Evolutionary conservation across 2,329 filamentous ascomycete genomes (phyloP), one percentile per base, ranked within the genome.

Genomic region (Cordyceps javanica): DNA sequence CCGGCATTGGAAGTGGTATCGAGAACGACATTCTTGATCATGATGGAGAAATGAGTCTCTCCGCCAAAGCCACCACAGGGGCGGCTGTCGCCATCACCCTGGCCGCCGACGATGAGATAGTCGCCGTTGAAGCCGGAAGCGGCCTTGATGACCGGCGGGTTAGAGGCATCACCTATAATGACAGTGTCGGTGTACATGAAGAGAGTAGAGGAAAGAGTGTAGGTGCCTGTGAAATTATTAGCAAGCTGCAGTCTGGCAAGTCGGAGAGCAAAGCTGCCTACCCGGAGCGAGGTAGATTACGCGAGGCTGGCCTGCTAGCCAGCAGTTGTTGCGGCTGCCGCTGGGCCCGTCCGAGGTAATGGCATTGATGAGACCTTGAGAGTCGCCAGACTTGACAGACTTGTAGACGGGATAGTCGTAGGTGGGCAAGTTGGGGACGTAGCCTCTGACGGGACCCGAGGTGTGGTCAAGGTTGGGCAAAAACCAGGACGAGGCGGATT

Each of bases 101-200:
- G 60, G 21, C 61, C 61, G 46, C 60, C 61, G 2, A 62, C 60
- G 30, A 63, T 51, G 9, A 63, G 60, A 30, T 60, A 59, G 55
- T 63, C 30, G 42, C 91, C 91, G 6, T 77, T 63, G 68, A 96
- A 96, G 62, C 76, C 74, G 19, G 84, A 69, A 0, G 82, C 72
- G 5, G 86, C 88, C 73, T 90, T 88, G 69, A 95, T 78, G 0
- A 84, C 85, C 0, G 91, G 90, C 10, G 85, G 72, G 62, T 81
- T 77, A 64, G 81, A 68, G 45, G 87, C 86, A 73, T 96, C 90
- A 58, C 91, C 91, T 30, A 95, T 80, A 59, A 95, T 82, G 70
- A 94, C 89, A 4, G 90, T 93, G 75, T 94, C 61, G 10, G 61
- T 63, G 52, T 58, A 38, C 46, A 62, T 55, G 39, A 39, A 59